phyloP scores from a whole-genome alignment of 1,284 basidiomycete genomes.

The Sutorius eximius region DNA sequence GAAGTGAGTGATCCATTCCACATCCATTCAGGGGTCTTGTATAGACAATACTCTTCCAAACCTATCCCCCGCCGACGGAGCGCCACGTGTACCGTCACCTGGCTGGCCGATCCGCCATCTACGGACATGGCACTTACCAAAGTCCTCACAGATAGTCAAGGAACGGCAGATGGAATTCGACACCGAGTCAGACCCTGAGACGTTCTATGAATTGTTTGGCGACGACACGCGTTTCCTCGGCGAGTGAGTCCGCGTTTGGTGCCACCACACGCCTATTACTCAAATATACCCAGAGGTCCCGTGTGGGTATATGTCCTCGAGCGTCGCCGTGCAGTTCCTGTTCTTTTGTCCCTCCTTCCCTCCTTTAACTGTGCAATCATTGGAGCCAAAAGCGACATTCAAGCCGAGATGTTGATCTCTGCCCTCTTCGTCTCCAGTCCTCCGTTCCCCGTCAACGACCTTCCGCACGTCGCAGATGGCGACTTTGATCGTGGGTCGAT shows the following conservation, averaged over 20 bases:
- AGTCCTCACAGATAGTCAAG: conserved; percentile 62
- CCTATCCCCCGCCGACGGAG: conserved; percentile 1
- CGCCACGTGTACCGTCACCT: conserved; percentile 11
- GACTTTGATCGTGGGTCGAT: conserved; percentile 43
- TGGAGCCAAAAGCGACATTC: conserved; percentile 61
- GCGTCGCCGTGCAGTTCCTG: conserved; percentile 71
- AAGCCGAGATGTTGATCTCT: conserved; percentile 73
- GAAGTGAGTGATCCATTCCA: conserved; percentile 50
- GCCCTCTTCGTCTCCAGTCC: conserved; percentile 77
- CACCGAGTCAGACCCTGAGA: conserved; percentile 72
- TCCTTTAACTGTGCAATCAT: conserved; percentile 69
- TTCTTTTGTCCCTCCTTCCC: conserved; percentile 74
- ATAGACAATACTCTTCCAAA: neutral
- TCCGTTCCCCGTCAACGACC: conserved; percentile 65
- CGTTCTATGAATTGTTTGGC: conserved; percentile 73
- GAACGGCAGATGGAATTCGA: conserved; percentile 84
- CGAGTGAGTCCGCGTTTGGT: conserved; percentile 53
- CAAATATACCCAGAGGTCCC: conserved; percentile 54
- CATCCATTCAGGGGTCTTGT: conserved; percentile 7
- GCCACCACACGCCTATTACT: neutral
- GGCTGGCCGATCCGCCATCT: conserved; percentile 16
- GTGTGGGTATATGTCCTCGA: conserved; percentile 87
- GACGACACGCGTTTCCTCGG: conserved; percentile 68
- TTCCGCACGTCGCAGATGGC: conserved; percentile 47
- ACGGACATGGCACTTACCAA: conserved; percentile 8